phyloP scores from a whole-genome alignment of 352 stramenopile genomes.

The Phytophthora colocasiae region DNA sequence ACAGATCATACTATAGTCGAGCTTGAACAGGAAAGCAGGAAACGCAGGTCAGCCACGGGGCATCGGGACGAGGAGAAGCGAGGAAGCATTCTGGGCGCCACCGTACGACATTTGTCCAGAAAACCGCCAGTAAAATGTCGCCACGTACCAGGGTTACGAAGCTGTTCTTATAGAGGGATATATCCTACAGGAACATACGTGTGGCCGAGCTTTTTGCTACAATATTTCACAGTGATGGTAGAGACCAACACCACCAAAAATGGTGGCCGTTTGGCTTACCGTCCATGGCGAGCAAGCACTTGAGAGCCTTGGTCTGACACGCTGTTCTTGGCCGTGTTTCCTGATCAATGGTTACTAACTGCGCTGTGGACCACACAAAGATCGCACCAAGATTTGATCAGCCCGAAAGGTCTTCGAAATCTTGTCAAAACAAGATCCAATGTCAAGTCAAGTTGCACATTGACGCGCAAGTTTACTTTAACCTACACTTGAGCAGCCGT shows the following conservation, averaged over 20 bases:
- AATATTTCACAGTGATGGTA: neutral
- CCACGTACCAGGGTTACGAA: conserved; percentile 41
- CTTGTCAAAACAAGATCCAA: conserved; percentile 9
- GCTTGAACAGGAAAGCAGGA: neutral
- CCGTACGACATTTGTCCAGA: conserved; percentile 13
- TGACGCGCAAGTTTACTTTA: neutral
- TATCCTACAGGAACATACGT: conserved; percentile 8
- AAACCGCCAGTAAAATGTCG: conserved; percentile 44
- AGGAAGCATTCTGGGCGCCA: neutral
- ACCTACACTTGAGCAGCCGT: neutral
- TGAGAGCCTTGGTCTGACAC: too few relatives aligned
- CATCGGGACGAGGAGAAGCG: neutral
- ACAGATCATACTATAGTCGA: neutral
- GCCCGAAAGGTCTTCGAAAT: conserved; percentile 22
- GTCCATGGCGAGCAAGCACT: too few relatives aligned
- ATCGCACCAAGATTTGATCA: conserved; percentile 29
- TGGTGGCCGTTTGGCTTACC: too few relatives aligned
- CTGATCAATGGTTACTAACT: too few relatives aligned
- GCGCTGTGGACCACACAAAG: conserved; percentile 13
- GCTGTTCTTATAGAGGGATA: conserved; percentile 44
- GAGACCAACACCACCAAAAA: neutral
- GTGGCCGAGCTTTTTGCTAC: neutral
- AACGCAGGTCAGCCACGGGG: neutral
- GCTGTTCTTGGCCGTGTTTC: too few relatives aligned
- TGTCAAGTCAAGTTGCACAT: conserved; percentile 5